A percentile compares a stretch with the other conserved stretches of the same genome.
Evolutionary conservation across 192 early-diverging fungal genomes (phyloP).

Genomic region (Mortierella alpina): DNA sequence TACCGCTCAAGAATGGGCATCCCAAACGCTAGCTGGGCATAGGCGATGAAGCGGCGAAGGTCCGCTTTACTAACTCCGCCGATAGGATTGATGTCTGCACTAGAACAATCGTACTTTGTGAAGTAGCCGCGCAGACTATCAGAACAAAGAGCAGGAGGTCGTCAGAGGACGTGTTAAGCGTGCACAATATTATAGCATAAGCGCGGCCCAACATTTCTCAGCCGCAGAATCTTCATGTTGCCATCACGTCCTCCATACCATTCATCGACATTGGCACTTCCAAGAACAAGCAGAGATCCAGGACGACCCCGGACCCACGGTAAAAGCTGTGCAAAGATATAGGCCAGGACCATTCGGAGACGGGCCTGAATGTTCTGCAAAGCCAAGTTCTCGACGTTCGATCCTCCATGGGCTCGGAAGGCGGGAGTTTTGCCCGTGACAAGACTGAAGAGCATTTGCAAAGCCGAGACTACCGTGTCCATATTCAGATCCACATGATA

Average conservation of each 20-base stretch:
- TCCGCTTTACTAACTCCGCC: conserved; percentile 93
- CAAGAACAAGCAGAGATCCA: conserved; percentile 90
- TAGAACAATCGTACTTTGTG: conserved; percentile 99
- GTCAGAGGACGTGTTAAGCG: too few relatives aligned
- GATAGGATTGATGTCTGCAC: conserved; percentile 97
- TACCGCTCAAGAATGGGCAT: conserved; percentile 76
- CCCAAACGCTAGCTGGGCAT: conserved; percentile 69
- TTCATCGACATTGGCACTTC: conserved; percentile 98
- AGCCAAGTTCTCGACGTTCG: conserved; percentile 88
- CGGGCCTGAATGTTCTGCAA: conserved; percentile 98
- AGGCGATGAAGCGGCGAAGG: conserved; percentile 84
- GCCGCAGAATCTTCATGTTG: neutral
- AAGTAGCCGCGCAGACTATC: conserved; percentile 92
- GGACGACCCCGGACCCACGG: conserved; percentile 81
- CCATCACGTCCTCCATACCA: conserved; percentile 57
- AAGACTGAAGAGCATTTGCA: conserved; percentile 79
- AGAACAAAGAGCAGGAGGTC: neutral
- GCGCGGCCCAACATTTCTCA: neutral
- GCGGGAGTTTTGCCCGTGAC: conserved; percentile 80
- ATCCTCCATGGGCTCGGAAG: conserved; percentile 89
- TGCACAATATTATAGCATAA: neutral
- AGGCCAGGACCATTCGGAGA: conserved; percentile 94
- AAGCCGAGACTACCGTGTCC: conserved; percentile 81
- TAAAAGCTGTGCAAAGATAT: conserved; percentile 95
- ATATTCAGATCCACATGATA: conserved; percentile 94